Evolutionary conservation across 495 filamentous ascomycete genomes (phyloP).

Genomic region (Penicillium lividum): DNA sequence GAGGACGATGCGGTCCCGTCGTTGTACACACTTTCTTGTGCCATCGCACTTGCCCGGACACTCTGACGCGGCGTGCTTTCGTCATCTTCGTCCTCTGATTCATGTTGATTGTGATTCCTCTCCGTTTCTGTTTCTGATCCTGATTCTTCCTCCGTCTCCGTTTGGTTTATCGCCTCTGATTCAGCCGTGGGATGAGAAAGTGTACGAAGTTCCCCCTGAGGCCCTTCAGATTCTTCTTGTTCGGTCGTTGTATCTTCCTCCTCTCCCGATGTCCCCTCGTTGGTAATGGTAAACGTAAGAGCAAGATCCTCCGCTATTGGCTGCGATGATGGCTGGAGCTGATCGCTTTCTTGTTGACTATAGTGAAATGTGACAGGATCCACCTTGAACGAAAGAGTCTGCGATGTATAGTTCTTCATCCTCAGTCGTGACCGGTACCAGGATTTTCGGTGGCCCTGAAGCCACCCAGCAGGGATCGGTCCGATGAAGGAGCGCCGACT

Average conservation of each 20-base stretch:
- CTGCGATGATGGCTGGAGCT: slow-evolving; percentile 36
- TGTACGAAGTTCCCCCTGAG: slow-evolving; percentile 22
- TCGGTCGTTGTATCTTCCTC: slow-evolving; percentile 20
- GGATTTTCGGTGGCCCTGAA: slow-evolving; percentile 62
- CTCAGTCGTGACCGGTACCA: slow-evolving; percentile 60
- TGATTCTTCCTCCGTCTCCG: slow-evolving; percentile 8
- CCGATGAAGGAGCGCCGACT: slow-evolving; percentile 67
- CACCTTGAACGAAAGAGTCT: slow-evolving; percentile 55
- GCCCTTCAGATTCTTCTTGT: slow-evolving; percentile 21
- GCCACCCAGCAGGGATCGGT: slow-evolving; percentile 68
- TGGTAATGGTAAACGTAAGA: slow-evolving; percentile 24
- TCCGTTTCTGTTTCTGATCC: neutral
- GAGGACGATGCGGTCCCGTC: slow-evolving; percentile 26
- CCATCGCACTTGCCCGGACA: slow-evolving; percentile 5
- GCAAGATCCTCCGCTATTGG: slow-evolving; percentile 20
- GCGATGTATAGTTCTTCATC: slow-evolving; percentile 58
- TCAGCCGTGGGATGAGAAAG: slow-evolving; percentile 20
- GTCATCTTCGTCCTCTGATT: slow-evolving; percentile 8
- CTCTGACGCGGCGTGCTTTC: slow-evolving; percentile 21
- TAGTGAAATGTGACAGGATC: slow-evolving; percentile 43
- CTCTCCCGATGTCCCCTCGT: slow-evolving; percentile 11
- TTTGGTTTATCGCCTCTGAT: neutral
- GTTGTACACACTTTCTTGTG: slow-evolving; percentile 12
- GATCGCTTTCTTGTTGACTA: slow-evolving; percentile 36
- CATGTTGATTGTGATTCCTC: slow-evolving; percentile 5